phyloP scores from a whole-genome alignment of 202 grass and related monocot species.

The Schoenoplectus triqueter region DNA sequence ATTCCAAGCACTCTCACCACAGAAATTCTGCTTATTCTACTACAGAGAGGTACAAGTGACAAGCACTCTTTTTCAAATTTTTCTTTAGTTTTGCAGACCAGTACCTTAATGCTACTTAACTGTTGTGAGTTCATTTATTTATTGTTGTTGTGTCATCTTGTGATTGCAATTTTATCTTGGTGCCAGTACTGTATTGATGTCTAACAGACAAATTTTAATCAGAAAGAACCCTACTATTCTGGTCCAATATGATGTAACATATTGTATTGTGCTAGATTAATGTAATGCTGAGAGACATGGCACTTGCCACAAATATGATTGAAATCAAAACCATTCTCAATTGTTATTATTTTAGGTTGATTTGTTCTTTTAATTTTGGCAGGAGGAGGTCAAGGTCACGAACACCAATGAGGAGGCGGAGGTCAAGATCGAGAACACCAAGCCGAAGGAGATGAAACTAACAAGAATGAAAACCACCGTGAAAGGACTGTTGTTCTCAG shows the following conservation, averaged over 20 bases:
- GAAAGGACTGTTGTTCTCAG: background rate
- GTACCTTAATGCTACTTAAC: conserved; percentile 7
- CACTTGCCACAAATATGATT: conserved; percentile 20
- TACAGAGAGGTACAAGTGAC: conserved; percentile 69
- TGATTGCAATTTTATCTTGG: background rate
- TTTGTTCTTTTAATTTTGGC: conserved; percentile 34
- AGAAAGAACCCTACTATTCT: conserved; percentile 10
- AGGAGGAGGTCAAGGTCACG: conserved; percentile 38
- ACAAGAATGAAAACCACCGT: background rate
- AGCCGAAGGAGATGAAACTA: conserved; percentile 28
- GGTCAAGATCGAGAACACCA: conserved; percentile 40
- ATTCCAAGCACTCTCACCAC: conserved; percentile 97
- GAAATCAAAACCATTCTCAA: conserved; percentile 4
- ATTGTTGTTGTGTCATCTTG: conserved; percentile 8
- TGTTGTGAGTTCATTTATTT: conserved; percentile 27
- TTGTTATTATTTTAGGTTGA: background rate
- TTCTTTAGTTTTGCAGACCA: conserved; percentile 44
- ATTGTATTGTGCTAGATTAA: background rate
- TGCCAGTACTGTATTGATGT: background rate
- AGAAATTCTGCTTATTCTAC: conserved; percentile 98
- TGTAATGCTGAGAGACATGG: background rate
- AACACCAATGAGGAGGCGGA: conserved; percentile 36
- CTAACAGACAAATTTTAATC: background rate
- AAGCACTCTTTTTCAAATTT: conserved; percentile 45
- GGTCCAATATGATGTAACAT: background rate